Evolutionary conservation across 352 stramenopile genomes (phyloP), one percentile per base, ranked within the genome.

Genomic region (Globisporangium sylvaticum): DNA sequence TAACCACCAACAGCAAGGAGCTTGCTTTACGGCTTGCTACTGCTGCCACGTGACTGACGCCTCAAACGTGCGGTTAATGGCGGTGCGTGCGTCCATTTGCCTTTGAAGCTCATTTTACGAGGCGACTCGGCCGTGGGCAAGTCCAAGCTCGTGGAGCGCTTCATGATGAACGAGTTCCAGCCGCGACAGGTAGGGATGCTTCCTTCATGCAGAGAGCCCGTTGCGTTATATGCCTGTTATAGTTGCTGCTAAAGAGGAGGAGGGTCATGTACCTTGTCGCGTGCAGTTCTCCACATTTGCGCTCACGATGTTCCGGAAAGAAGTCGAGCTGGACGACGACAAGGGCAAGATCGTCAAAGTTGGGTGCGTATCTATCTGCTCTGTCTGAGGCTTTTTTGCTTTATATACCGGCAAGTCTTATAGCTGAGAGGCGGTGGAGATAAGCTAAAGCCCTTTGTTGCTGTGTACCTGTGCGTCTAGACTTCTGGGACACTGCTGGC

Each of bases 121-220:
- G 94, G 94, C 8, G 96, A 98, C 72, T 97, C 91, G 65, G 96
- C 94, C 8, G 95, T 98, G 31, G 96, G 96, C 53, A 98, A 98
- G 78, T 96, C 87, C 42, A 98, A 98, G 76, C 80, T 98, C 29
- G 90, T 98, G 42, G 96, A 98, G 71, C 81, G 94, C 52, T 98
- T 96, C 73, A 91, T 98, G 67, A 97, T 98, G 83, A 95, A 98
- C 78, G 93, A 98, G 67, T 98, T 98, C 67, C 92, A 98, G 75
- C 92, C 94, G 14, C 80, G 92, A 24, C 89, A 94, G 76, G 83
- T 91, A 44, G 12, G 15, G 14, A 18, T 44, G 12, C 14, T 18
- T 44, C 37, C 14, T 18, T 20, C 15, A 20, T 20, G 20, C 37
- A 44, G 12, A 20, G 37, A 34, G 31, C 31, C 12, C 14, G 37